A percentile compares a stretch with the other conserved stretches of the same genome.
Evolutionary conservation across 2,329 filamentous ascomycete species (phyloP).

Genomic region (Phyllosticta citriasiana): DNA sequence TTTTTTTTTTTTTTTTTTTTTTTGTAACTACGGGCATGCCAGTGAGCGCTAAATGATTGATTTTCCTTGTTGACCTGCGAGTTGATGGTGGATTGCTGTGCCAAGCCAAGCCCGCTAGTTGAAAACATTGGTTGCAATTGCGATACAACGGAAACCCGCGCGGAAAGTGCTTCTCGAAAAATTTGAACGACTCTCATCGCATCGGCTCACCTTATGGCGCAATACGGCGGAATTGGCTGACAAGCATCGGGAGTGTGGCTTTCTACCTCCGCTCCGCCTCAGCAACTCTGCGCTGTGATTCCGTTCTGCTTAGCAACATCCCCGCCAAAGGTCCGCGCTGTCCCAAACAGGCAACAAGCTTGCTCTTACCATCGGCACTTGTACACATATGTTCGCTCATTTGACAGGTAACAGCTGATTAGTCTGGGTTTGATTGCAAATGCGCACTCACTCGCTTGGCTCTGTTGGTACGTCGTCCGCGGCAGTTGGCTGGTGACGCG

Average conservation of each 20-base stretch:
- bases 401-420: not conserved
- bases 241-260: not conserved
- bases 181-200: not conserved
- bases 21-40: slow-evolving; percentile 1
- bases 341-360: not conserved
- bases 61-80: not conserved
- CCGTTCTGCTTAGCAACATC: not conserved
- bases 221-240: not conserved
- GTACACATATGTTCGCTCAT: not conserved
- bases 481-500: not conserved
- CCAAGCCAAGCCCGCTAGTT: not conserved
- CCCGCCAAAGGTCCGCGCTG: not conserved
- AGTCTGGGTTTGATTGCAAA: not conserved
- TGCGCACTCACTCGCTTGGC: not conserved
- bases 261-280: not conserved
- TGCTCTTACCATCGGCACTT: not conserved
- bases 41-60: slow-evolving; percentile 6
- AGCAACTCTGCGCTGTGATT: not conserved
- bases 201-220: not conserved
- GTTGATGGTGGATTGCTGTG: not conserved
- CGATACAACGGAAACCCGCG: not conserved
- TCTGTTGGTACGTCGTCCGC: not conserved
- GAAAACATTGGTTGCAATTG: not conserved
- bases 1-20: not conserved
- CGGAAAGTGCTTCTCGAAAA: not conserved